Evolutionary conservation across 805 yeast genomes (phyloP), one percentile per base, ranked within the genome.

Genomic region (Kregervanrija pseudodelftensis): DNA sequence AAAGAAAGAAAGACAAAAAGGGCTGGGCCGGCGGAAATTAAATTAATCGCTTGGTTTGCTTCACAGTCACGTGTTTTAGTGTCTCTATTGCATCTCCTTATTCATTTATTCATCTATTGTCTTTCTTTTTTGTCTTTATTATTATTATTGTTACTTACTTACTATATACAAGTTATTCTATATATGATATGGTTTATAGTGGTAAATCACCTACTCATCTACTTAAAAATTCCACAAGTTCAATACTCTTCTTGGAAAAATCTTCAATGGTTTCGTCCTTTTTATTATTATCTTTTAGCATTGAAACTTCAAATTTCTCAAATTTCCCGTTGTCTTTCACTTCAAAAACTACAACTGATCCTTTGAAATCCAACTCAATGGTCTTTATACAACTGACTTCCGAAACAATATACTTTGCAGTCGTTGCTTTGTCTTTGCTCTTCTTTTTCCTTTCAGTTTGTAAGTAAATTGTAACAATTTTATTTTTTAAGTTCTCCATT

Each of bases 311-410:
- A 42, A 50, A 53, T 15, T 51, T 40, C 11, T 57, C 61, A 13
- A 43, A 32, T 10, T 55, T 52, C 3, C 57, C 60, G 44, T 58
- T 53, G 5, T 58, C 50, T 16, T 53, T 54, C n/a, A 59, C 47
- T 35, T 60, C 61, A 42, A 56, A 58, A 5, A 58, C 46, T 10
- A 62, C 47, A 13, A 57, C 59, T 13, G 48, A 45, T 1, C 52
- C 58, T 11, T 55, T 40, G 32, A 49, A 60, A 14, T 59, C 60
- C 16, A 63, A 48, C 36, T 64, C 66, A 35, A 64, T 52, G 7
- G 59, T 47, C 17, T 54, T 52, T 8, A 57, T 58, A 39, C 45
- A 49, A 30, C 50, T 55, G 36, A 60, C 56, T 2, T 16, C 52
- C 8, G 39, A 17, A 10, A 49, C 47, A 28, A 36, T 34, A 34